Percentiles rank a stretch among this genome's conserved stretches.
Evolutionary conservation across 352 stramenopile genomes (phyloP).

Genomic region (Plasmopara muralis): DNA sequence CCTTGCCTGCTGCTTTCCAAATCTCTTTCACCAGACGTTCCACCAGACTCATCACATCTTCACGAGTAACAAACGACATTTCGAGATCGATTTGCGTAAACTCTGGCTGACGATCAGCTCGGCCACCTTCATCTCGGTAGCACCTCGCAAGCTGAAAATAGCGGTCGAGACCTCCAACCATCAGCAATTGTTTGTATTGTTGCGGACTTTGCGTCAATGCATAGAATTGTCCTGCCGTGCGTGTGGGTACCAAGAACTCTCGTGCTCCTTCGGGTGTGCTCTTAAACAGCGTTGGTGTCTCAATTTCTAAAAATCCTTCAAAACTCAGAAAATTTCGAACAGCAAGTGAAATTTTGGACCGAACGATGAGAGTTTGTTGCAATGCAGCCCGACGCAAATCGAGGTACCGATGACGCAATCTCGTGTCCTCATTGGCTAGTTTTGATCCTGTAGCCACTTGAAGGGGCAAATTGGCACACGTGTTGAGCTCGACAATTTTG

Average conservation of each 20-base stretch:
- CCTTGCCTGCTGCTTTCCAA: slow-evolving; percentile 45
- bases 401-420: slow-evolving; percentile 72
- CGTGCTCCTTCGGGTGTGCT: slow-evolving; percentile 80
- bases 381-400: slow-evolving; percentile 67
- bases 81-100: slow-evolving; percentile 90
- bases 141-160: slow-evolving; percentile 89
- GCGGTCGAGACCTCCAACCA: slow-evolving; percentile 80
- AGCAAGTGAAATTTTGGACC: slow-evolving; percentile 62
- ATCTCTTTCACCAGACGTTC: slow-evolving; percentile 69
- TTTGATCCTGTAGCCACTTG: slow-evolving; percentile 51
- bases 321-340: slow-evolving; percentile 62
- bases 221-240: slow-evolving; percentile 69
- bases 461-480: slow-evolving; percentile 45
- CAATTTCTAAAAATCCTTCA: slow-evolving; percentile 80
- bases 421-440: slow-evolving; percentile 63
- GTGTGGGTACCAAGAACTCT: slow-evolving; percentile 82
- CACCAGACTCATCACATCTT: slow-evolving; percentile 71
- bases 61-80: slow-evolving; percentile 76
- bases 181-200: slow-evolving; percentile 90
- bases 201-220: slow-evolving; percentile 87
- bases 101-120: slow-evolving; percentile 84
- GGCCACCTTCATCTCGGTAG: slow-evolving; percentile 85
- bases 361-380: slow-evolving; percentile 76
- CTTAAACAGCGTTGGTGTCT: slow-evolving; percentile 87
- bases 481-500: slow-evolving; percentile 52